These are phyloP conservation scores for Iris macrosiphon DNA, from an alignment of 106 monocot species.

Conservation along the genomic window DNA sequence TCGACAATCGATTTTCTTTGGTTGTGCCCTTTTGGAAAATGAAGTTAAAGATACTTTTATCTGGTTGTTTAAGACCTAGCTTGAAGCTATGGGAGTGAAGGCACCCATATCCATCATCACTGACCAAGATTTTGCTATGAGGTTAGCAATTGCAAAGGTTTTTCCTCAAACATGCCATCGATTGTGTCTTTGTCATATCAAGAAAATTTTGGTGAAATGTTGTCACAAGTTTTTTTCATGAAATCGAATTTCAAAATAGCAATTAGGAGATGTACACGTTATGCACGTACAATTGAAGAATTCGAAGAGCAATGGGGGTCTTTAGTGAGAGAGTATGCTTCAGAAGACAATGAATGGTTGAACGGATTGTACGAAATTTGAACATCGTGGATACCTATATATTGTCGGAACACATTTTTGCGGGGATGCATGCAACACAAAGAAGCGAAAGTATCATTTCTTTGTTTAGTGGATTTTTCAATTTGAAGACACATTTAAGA, in stretches of 20 bases:
- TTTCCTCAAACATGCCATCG: slow-evolving; percentile 4
- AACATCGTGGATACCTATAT: neutral
- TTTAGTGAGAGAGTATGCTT: neutral
- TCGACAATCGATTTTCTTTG: slow-evolving; percentile 8
- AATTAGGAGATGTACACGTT: neutral
- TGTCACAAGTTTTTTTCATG: neutral
- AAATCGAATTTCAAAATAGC: neutral
- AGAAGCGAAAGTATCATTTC: slow-evolving; percentile 13
- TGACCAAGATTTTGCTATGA: slow-evolving; percentile 2
- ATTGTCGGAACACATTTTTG: slow-evolving; percentile 6
- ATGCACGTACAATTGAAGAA: neutral
- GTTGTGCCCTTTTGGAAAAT: slow-evolving; percentile 6
- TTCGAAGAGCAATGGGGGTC: neutral
- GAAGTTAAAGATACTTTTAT: slow-evolving; percentile 17
- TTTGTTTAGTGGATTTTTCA: slow-evolving; percentile 23
- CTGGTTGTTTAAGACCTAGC: slow-evolving; percentile 14
- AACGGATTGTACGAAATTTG: neutral
- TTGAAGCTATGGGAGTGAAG: slow-evolving; percentile 1
- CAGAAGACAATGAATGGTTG: neutral
- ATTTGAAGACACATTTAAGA: slow-evolving; percentile 11
- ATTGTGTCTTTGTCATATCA: slow-evolving; percentile 4
- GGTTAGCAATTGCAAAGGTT: slow-evolving; percentile 12
- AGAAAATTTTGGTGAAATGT: neutral
- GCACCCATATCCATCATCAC: slow-evolving; percentile 8
- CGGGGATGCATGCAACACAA: slow-evolving; percentile 15